phyloP scores from a whole-genome alignment of 2,329 filamentous ascomycete genomes.

The Botrytis porri region DNA sequence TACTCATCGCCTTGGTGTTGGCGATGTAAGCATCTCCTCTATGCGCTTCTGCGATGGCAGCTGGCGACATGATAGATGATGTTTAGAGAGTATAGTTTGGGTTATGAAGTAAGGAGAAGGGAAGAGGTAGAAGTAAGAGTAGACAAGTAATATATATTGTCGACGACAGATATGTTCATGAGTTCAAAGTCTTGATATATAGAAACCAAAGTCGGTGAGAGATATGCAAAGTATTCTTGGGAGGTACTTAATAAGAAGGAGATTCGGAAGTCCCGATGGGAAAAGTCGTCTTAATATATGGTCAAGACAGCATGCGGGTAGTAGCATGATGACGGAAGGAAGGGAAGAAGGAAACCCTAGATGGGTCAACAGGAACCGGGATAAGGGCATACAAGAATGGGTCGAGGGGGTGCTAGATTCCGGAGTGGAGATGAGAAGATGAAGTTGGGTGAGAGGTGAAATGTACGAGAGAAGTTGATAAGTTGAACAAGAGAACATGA shows the following conservation, averaged over 20 bases:
- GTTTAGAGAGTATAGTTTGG: background rate
- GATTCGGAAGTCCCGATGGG: background rate
- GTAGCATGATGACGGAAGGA: constrained; percentile 17
- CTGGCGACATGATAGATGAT: constrained; percentile 17
- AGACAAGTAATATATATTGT: constrained; percentile 1
- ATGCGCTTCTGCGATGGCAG: constrained; percentile 16
- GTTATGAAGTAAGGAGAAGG: background rate
- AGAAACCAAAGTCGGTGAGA: background rate
- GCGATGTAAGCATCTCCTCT: background rate
- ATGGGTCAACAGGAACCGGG: constrained; percentile 7
- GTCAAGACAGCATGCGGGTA: constrained; percentile 12
- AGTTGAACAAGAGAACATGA: constrained; percentile 16
- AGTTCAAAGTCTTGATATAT: constrained; percentile 5
- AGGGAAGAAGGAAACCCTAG: constrained; percentile 10
- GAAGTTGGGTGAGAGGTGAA: constrained; percentile 14
- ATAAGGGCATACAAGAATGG: constrained; percentile 18
- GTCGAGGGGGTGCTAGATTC: constrained; percentile 6
- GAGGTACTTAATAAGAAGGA: constrained; percentile 3
- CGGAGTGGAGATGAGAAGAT: constrained; percentile 19
- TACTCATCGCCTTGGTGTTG: background rate
- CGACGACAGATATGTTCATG: constrained; percentile 5
- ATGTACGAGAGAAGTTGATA: constrained; percentile 7
- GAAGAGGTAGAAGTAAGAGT: background rate
- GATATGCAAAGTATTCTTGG: background rate
- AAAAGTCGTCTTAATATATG: constrained; percentile 10